phyloP scores from a whole-genome alignment of 2,329 filamentous ascomycete genomes.

The Ophiocordyceps camponoti-leonardi region DNA sequence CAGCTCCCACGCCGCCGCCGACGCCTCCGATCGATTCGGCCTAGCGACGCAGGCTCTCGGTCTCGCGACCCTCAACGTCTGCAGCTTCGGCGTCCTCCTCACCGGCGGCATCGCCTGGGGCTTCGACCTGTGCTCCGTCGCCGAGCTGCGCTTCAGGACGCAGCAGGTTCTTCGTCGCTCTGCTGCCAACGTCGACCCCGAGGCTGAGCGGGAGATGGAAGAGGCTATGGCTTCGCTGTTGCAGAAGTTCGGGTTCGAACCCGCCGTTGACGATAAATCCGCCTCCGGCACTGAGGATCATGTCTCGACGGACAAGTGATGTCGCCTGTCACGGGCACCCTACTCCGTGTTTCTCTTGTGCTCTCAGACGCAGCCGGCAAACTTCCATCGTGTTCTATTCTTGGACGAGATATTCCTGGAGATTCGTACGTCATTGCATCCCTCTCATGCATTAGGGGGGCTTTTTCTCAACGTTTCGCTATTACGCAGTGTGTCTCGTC shows the following conservation, averaged over 20 bases:
- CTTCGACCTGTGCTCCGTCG: constrained; percentile 55
- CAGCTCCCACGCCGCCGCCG: constrained; percentile 7
- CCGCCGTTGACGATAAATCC: constrained; percentile 1
- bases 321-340: not conserved
- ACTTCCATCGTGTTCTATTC: not conserved
- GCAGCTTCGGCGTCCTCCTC: constrained; percentile 57
- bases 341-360: not conserved
- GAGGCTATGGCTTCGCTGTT: constrained; percentile 44
- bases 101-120: constrained; percentile 60
- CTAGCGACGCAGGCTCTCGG: constrained; percentile 73
- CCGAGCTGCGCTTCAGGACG: constrained; percentile 43
- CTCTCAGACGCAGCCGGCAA: not conserved
- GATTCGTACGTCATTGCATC: not conserved
- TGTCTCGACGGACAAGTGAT: not conserved
- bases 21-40: constrained; percentile 20
- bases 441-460: not conserved
- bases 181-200: constrained; percentile 13
- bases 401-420: not conserved
- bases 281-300: not conserved
- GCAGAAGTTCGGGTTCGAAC: constrained; percentile 25
- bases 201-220: constrained; percentile 43
- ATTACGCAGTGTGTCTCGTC: too few relatives aligned
- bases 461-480: too few relatives aligned
- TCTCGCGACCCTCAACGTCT: constrained; percentile 73
- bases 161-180: constrained; percentile 21